Percentiles rank a stretch among this genome's conserved stretches.
Conservation (phyloP, 768 basidiomycete species). For the Mycena amicta region DNA sequence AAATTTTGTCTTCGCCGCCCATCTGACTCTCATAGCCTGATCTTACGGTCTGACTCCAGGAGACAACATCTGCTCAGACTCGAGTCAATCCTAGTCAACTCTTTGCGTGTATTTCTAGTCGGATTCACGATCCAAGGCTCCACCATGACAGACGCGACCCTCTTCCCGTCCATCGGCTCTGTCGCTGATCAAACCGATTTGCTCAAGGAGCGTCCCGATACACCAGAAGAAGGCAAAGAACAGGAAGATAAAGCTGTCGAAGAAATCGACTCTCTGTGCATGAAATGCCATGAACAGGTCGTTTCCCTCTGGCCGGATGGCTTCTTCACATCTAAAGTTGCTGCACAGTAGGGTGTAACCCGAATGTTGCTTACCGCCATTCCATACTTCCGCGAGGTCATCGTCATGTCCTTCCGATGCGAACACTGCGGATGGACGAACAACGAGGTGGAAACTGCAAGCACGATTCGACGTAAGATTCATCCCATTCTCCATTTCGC, state of each 20-base stretch:
- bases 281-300: slow-evolving; percentile 92
- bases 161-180: slow-evolving; percentile 59
- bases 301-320: slow-evolving; percentile 21
- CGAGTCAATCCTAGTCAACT: not conserved
- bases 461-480: slow-evolving; percentile 75
- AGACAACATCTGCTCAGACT: not conserved
- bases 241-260: slow-evolving; percentile 71
- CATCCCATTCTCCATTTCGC: not conserved
- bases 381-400: slow-evolving; percentile 92
- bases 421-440: slow-evolving; percentile 88
- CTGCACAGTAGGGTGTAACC: slow-evolving; percentile 72
- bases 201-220: slow-evolving; percentile 35
- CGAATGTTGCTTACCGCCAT: slow-evolving; percentile 89
- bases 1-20: not conserved
- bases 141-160: slow-evolving; percentile 26
- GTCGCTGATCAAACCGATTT: slow-evolving; percentile 51
- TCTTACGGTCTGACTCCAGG: too few relatives aligned
- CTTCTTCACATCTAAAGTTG: slow-evolving; percentile 18
- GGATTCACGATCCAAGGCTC: not conserved
- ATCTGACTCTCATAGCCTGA: not conserved
- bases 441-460: slow-evolving; percentile 94
- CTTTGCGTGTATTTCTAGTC: not conserved
- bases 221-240: slow-evolving; percentile 49
- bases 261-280: slow-evolving; percentile 90
- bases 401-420: slow-evolving; percentile 96